Evolutionary conservation across 148 eudicot genomes (phyloP).

Genomic region (Persicaria tinctoria): DNA sequence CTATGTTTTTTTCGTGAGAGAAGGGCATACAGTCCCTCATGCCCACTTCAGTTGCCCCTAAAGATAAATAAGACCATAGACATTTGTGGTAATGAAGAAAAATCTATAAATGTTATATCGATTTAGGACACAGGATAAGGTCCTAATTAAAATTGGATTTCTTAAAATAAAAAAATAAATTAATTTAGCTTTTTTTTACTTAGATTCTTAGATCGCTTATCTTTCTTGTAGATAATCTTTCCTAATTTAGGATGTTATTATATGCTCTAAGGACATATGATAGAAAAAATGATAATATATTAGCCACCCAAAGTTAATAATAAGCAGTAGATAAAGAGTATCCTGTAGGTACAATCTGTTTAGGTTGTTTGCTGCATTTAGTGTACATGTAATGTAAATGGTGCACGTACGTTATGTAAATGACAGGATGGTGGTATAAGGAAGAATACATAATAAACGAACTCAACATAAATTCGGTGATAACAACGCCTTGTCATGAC

Average conservation of each 20-base stretch:
- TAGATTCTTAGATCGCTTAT: too few species aligned
- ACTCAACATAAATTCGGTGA: conserved; percentile 83
- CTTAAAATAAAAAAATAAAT: neutral
- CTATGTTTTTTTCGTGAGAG: too few species aligned
- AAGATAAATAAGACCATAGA: too few species aligned
- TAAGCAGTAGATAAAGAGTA: neutral
- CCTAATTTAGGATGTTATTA: neutral
- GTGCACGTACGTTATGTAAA: neutral
- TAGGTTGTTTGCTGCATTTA: too few species aligned
- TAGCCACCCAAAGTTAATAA: neutral
- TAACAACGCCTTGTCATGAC: conserved; percentile 83
- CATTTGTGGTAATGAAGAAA: too few species aligned
- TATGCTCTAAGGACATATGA: too few species aligned
- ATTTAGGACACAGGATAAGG: neutral
- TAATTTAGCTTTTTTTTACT: too few species aligned
- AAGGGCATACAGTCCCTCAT: too few species aligned
- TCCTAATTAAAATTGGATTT: neutral
- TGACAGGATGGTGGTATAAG: conserved; percentile 96
- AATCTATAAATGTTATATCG: too few species aligned
- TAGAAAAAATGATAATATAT: neutral
- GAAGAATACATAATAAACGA: conserved; percentile 86
- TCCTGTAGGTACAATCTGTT: too few species aligned
- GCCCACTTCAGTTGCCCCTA: too few species aligned
- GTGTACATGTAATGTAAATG: neutral
- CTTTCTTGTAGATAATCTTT: neutral